These are phyloP conservation scores for Cryptococcus amylolentus DNA, from an alignment of 1,284 basidiomycete genomes.

Conservation along the genomic window DNA sequence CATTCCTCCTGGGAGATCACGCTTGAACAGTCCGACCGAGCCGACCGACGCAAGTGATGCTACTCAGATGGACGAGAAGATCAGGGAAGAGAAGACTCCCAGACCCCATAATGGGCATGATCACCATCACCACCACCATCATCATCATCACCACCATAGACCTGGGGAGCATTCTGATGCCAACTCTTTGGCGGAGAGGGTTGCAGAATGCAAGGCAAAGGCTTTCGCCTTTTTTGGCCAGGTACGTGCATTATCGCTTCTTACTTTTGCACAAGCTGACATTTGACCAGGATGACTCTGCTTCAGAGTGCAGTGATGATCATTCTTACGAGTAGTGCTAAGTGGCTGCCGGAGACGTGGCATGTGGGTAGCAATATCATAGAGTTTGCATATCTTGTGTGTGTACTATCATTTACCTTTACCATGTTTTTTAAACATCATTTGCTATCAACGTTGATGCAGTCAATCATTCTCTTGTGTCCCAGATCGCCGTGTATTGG, in stretches of 20 bases:
- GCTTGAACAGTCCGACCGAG: neutral
- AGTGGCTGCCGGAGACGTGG: neutral
- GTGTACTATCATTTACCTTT: neutral
- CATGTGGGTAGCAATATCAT: neutral
- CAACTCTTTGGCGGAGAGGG: neutral
- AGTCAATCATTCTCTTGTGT: neutral
- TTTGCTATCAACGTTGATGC: no score
- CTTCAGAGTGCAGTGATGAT: conserved; percentile 50
- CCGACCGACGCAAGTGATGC: neutral
- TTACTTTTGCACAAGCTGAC: conserved; percentile 20
- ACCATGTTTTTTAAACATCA: no score
- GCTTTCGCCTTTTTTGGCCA: conserved; percentile 50
- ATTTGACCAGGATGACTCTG: conserved; percentile 73
- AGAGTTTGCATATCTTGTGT: neutral
- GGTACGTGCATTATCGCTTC: conserved; percentile 20
- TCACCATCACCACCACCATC: conserved; percentile 11
- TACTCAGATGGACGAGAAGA: neutral
- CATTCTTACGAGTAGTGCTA: conserved; percentile 18
- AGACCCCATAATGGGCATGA: conserved; percentile 44
- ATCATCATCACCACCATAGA: conserved; percentile 6
- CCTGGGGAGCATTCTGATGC: neutral
- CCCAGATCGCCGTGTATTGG: neutral
- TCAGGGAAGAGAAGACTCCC: conserved; percentile 49
- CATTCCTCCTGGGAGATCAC: conserved; percentile 54
- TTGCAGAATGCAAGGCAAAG: conserved; percentile 28